Conservation (phyloP, 257 asterid genomes). For the Solanum habrochaites region DNA sequence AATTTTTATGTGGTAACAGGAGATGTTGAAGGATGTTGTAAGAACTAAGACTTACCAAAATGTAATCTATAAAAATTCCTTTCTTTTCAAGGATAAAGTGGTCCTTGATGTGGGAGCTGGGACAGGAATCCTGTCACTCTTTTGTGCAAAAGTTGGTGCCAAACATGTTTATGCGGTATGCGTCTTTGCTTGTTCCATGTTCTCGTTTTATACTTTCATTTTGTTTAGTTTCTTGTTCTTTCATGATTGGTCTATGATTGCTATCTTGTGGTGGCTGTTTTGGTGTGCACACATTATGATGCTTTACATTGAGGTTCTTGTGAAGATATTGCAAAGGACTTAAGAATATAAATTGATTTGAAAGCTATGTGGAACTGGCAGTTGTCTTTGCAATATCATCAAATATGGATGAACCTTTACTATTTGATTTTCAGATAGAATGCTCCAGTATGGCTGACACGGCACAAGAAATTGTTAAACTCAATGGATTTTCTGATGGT, state of each 20-base stretch:
- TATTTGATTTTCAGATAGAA: constrained; percentile 51
- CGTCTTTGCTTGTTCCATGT: background rate
- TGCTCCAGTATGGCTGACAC: constrained; percentile 95
- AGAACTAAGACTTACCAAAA: constrained; percentile 87
- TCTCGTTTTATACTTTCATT: background rate
- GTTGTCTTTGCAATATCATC: background rate
- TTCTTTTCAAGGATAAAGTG: constrained; percentile 81
- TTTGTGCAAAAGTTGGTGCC: constrained; percentile 97
- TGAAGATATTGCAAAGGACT: background rate
- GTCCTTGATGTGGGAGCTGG: constrained; percentile 99
- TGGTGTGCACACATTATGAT: background rate
- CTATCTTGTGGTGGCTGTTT: background rate
- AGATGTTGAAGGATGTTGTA: constrained; percentile 84
- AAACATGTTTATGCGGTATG: constrained; percentile 55
- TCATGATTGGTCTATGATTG: background rate
- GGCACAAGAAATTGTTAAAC: constrained; percentile 74
- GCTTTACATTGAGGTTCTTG: background rate
- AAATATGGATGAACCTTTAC: background rate
- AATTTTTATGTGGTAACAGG: constrained; percentile 37
- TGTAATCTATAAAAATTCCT: constrained; percentile 77
- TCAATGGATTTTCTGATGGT: constrained; percentile 76
- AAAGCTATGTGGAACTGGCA: background rate
- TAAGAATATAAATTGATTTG: background rate
- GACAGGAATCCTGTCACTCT: constrained; percentile 93
- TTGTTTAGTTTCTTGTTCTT: background rate